A percentile compares a stretch with the other conserved stretches of the same genome.
Conservation (phyloP, 345 rosid species). For the Bretschneidera sinensis region DNA sequence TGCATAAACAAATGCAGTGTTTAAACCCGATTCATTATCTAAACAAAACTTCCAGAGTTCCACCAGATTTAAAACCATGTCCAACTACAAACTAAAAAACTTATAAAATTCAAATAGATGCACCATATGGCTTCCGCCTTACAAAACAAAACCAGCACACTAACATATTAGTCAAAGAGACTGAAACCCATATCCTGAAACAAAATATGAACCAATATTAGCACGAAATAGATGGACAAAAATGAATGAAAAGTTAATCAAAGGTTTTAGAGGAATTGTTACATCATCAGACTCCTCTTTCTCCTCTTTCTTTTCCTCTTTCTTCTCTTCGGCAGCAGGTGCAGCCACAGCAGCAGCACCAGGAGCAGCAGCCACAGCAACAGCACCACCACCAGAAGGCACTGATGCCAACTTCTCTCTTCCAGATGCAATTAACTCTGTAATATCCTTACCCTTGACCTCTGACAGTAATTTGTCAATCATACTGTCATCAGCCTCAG, state of each 20-base stretch:
- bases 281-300: constrained; percentile 81
- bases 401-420: constrained; percentile 76
- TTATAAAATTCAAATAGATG: constrained; percentile 14
- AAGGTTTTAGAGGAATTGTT: constrained; percentile 8
- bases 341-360: constrained; percentile 33
- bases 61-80: constrained; percentile 16
- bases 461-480: constrained; percentile 47
- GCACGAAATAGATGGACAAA: not conserved
- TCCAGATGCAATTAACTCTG: constrained; percentile 66
- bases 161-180: constrained; percentile 50
- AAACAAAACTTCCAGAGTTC: constrained; percentile 20
- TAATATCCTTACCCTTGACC: constrained; percentile 57
- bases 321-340: constrained; percentile 50
- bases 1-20: not conserved
- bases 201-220: not conserved
- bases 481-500: constrained; percentile 60
- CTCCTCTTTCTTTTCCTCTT: constrained; percentile 71
- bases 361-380: constrained; percentile 33
- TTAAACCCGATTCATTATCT: constrained; percentile 14
- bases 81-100: constrained; percentile 25
- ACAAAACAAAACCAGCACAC: not conserved
- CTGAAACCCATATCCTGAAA: constrained; percentile 87
- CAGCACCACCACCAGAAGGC: constrained; percentile 62
- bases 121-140: no score
- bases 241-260: not conserved